Conservation (phyloP, 345 rosid species). For the Populus davidiana region DNA sequence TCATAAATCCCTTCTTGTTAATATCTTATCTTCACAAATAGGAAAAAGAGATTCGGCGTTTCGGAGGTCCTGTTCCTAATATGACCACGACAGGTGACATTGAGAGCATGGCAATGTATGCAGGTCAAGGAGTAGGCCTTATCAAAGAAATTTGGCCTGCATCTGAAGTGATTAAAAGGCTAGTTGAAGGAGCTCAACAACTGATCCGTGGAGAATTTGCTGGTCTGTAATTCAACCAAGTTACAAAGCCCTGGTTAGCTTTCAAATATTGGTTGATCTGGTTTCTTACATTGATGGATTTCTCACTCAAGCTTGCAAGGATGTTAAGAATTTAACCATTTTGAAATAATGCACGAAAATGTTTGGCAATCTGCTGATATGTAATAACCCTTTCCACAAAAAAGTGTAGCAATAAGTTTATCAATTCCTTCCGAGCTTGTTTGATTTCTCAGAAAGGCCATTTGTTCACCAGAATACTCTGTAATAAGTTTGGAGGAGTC, state of each 20-base stretch:
- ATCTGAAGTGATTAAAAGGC: slow-evolving; percentile 50
- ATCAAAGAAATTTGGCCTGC: slow-evolving; percentile 79
- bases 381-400: too few relatives aligned
- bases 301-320: neutral
- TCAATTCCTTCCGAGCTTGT: neutral
- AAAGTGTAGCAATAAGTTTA: neutral
- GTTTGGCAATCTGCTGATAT: neutral
- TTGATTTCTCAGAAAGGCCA: neutral
- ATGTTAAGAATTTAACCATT: neutral
- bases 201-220: slow-evolving; percentile 40
- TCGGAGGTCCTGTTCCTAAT: slow-evolving; percentile 77
- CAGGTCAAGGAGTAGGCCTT: slow-evolving; percentile 79
- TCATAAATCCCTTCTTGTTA: neutral
- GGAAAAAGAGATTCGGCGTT: slow-evolving; percentile 72
- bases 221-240: neutral
- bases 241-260: neutral
- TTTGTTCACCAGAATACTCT: neutral
- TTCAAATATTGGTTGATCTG: neutral
- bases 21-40: slow-evolving; percentile 17
- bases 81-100: slow-evolving; percentile 61
- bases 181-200: slow-evolving; percentile 65
- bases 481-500: neutral
- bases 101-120: slow-evolving; percentile 90
- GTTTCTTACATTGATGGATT: neutral
- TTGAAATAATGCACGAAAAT: neutral